Conservation (phyloP, 495 filamentous ascomycete species). For the Podospora appendiculata region DNA sequence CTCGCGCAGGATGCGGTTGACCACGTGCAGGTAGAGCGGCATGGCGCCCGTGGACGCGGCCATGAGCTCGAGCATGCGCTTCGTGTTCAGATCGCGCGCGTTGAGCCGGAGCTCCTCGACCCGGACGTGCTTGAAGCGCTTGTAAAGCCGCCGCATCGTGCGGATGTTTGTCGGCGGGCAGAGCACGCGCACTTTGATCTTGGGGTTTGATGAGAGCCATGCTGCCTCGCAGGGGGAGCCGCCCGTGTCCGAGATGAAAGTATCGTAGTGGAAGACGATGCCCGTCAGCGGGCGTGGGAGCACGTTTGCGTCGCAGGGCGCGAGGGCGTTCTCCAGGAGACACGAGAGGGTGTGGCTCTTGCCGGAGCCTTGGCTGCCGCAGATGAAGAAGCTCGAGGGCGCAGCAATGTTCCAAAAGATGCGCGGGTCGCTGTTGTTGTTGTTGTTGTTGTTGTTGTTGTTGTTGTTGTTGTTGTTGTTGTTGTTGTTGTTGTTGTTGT, state of each 20-base stretch:
- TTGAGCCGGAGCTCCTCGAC: constrained; percentile 51
- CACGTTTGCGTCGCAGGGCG: constrained; percentile 25
- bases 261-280: constrained; percentile 64
- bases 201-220: constrained; percentile 47
- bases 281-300: constrained; percentile 49
- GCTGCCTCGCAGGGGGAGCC: constrained; percentile 60
- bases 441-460: neutral
- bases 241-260: constrained; percentile 46
- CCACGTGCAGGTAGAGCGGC: constrained; percentile 57
- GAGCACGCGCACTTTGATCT: constrained; percentile 53
- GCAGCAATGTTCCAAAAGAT: constrained; percentile 60
- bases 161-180: constrained; percentile 54
- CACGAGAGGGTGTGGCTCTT: constrained; percentile 70
- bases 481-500: neutral
- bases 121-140: constrained; percentile 32
- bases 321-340: constrained; percentile 58
- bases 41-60: constrained; percentile 40
- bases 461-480: neutral
- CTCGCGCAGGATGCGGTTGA: constrained; percentile 52
- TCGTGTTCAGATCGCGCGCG: constrained; percentile 51
- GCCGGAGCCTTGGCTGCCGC: constrained; percentile 67
- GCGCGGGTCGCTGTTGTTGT: constrained; percentile 14
- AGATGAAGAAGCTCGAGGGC: constrained; percentile 67
- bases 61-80: constrained; percentile 63
- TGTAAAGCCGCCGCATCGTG: constrained; percentile 36